Base-by-base conservation (phyloP, 345 rosid species). In the Dipteronia dyeriana region DNA sequence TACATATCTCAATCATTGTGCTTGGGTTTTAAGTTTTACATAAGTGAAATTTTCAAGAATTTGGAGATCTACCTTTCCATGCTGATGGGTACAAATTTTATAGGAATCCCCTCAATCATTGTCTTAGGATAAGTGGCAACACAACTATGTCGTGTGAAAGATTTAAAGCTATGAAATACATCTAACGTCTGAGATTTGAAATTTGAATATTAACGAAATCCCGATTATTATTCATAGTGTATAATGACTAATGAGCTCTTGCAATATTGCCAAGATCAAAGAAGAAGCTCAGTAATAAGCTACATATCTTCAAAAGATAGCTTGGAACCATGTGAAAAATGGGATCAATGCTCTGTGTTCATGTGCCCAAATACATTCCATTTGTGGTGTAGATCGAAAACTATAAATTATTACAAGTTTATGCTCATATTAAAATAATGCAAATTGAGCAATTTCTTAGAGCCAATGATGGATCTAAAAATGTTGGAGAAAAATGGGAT, bases 341-440 rank as follows among this genome's bases (percentile, higher is more conserved):
- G 60, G 75, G 75, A 79, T 75, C 68, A 39, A 68, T 74, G 29
- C 78, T 41, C 38, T 74, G 25, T 16, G 61, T 20, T 63, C 67
- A 62, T 60, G 70, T 63, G 39, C 56, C 56, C 66, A 67, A 17
- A 38, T 66, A 31, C 70, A 68, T 74, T 68, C 20, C 39, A 31
- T 60, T 12, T 20, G 43, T 17, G n/a, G 9, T 9, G 49, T 76
- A 2, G 6, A 22, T n/a, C n/a, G n/a, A 76, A 17, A 23, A 66
- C 22, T 38, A 8, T n/a, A 10, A 47, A 70, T 41, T 12, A 54
- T 2, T 20, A 31, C 38, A 34, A 3, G 41, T 22, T 57, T 7
- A 1, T 9, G 47, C 31, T 34, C 5, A 34, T 34, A 34, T 75
- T 11, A 19, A 56, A 38, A 31, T 66, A 7, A 67, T 39, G 73